Evolutionary conservation across 352 stramenopile genomes (phyloP).

Genomic region (Phytopythium montanum): DNA sequence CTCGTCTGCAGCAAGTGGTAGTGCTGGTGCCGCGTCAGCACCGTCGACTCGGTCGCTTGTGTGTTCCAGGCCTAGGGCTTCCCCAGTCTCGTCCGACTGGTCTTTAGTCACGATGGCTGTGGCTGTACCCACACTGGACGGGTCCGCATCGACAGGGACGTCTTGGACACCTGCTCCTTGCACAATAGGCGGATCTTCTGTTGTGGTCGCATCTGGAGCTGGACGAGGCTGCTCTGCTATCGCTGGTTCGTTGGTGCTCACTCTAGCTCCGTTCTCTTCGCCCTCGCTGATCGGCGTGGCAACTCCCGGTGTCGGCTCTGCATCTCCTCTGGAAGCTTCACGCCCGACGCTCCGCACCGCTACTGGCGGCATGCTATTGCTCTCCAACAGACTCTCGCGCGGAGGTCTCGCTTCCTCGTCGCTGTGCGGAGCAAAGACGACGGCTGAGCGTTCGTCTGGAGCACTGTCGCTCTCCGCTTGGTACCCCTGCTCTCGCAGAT

Average conservation of each 20-base stretch:
- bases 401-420: not conserved
- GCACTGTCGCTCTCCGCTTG: not conserved
- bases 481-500: not conserved
- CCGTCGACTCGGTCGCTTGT: too few relatives aligned
- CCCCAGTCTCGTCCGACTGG: not conserved
- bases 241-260: not conserved
- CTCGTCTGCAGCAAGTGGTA: not conserved
- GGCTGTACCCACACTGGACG: not conserved
- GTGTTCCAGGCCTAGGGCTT: not conserved
- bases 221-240: not conserved
- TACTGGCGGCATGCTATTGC: not conserved
- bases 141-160: not conserved
- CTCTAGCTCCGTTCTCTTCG: constrained; percentile 1
- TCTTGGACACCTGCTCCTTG: not conserved
- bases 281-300: not conserved
- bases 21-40: not conserved
- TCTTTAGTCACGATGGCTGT: too few relatives aligned
- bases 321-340: not conserved
- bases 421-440: not conserved
- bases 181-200: not conserved
- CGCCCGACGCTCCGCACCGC: not conserved
- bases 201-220: too few relatives aligned
- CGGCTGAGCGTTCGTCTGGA: not conserved
- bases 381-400: not conserved
- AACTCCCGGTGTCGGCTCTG: not conserved